Percentiles rank a stretch among this genome's conserved stretches.
Evolutionary conservation across 805 yeast genomes (phyloP).

Genomic region (Lipomyces anomalus): DNA sequence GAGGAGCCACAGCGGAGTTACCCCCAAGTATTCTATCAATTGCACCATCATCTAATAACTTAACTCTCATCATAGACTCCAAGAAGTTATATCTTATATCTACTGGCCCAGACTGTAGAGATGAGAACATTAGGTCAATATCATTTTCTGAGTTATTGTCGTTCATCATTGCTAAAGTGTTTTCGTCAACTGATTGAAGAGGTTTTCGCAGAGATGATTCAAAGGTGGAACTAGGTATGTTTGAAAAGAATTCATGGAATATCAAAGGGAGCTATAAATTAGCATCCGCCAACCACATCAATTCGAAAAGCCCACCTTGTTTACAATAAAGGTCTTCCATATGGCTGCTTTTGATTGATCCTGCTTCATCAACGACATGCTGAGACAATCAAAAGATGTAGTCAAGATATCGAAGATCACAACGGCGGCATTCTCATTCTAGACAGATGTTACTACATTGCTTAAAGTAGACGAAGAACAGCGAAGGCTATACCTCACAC

Average conservation of each 20-base stretch:
- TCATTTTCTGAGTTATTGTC: constrained; percentile 10
- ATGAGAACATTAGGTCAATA: constrained; percentile 47
- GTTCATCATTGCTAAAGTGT: constrained; percentile 11
- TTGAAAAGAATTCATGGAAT: constrained; percentile 2
- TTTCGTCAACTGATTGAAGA: constrained; percentile 13
- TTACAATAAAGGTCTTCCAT: constrained; percentile 19
- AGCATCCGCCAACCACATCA: neutral
- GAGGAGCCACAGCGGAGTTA: constrained; percentile 26
- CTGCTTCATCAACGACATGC: constrained; percentile 10
- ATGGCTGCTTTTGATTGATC: constrained; percentile 5
- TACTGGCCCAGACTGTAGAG: constrained; percentile 41
- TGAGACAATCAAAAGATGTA: constrained; percentile 11
- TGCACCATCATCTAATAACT: constrained; percentile 38
- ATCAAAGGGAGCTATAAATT: constrained; percentile 9
- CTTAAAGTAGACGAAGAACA: neutral
- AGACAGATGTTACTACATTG: neutral
- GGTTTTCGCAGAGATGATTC: constrained; percentile 17
- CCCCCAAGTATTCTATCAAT: constrained; percentile 26
- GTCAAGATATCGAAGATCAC: constrained; percentile 8
- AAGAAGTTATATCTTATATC: constrained; percentile 50
- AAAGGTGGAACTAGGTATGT: constrained; percentile 12
- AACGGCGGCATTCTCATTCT: constrained; percentile 8
- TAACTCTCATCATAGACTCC: constrained; percentile 40
- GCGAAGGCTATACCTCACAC: neutral
- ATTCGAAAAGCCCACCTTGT: constrained; percentile 5